phyloP scores from a whole-genome alignment of 192 early-diverging fungal genomes.

The Coemansia pectinata region DNA sequence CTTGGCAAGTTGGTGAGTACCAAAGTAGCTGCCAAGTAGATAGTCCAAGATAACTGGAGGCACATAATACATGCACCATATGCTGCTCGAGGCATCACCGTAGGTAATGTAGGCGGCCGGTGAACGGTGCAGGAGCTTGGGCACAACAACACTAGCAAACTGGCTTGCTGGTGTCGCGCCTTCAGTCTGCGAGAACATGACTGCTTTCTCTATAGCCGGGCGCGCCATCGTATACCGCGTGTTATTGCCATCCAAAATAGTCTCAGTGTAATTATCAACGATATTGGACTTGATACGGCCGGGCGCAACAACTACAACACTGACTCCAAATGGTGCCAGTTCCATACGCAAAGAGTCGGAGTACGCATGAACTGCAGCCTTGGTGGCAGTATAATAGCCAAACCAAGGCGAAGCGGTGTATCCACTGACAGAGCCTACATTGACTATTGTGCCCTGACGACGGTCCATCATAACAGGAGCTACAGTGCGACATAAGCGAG shows the following conservation, averaged over 20 bases:
- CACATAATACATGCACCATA: conserved; percentile 53
- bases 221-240: conserved; percentile 51
- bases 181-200: conserved; percentile 54
- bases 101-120: conserved; percentile 61
- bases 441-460: conserved; percentile 59
- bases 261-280: conserved; percentile 38
- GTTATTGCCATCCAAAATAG: conserved; percentile 36
- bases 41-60: conserved; percentile 56
- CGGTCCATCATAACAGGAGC: conserved; percentile 62
- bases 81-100: conserved; percentile 46
- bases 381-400: conserved; percentile 58
- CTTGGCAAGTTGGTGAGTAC: conserved; percentile 27
- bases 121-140: conserved; percentile 36
- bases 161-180: conserved; percentile 52
- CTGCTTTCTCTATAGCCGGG: conserved; percentile 49
- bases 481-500: conserved; percentile 55
- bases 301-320: conserved; percentile 61
- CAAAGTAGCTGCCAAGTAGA: conserved; percentile 44
- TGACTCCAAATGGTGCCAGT: conserved; percentile 63
- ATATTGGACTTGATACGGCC: conserved; percentile 68
- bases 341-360: conserved; percentile 67
- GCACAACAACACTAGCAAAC: conserved; percentile 62
- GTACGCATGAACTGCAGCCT: conserved; percentile 66
- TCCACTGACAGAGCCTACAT: conserved; percentile 66
- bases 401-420: conserved; percentile 65